Conservation (phyloP, 2,329 filamentous ascomycete genomes). For the Neonectria punicea region DNA sequence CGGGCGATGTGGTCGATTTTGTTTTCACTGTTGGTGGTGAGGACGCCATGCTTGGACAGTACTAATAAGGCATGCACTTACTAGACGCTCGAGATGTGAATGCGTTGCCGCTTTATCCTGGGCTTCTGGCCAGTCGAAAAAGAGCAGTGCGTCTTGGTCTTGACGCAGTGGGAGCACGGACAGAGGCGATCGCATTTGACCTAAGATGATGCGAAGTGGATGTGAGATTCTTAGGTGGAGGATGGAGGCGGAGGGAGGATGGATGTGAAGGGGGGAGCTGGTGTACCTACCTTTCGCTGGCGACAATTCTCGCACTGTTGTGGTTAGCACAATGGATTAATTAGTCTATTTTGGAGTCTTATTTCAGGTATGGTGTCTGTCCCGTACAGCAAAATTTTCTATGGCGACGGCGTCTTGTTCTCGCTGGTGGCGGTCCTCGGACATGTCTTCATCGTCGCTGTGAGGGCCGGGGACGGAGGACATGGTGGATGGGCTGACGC, state of each 20-base stretch:
- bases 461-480: background rate
- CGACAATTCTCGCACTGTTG: constrained; percentile 17
- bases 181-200: constrained; percentile 28
- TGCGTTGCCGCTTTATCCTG: constrained; percentile 23
- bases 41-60: background rate
- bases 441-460: constrained; percentile 8
- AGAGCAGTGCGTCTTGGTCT: constrained; percentile 16
- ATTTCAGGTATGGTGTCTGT: background rate
- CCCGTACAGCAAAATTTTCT: constrained; percentile 10
- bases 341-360: background rate
- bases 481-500: background rate
- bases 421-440: background rate
- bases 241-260: background rate
- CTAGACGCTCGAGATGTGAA: constrained; percentile 32
- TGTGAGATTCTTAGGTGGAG: background rate
- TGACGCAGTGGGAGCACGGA: constrained; percentile 27
- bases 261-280: background rate
- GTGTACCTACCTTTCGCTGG: constrained; percentile 13
- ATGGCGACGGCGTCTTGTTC: background rate
- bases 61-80: constrained; percentile 6
- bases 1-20: constrained; percentile 30
- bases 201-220: constrained; percentile 7
- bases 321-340: background rate
- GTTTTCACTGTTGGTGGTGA: constrained; percentile 11
- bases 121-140: constrained; percentile 26